Conservation (phyloP, 2,329 filamentous ascomycete genomes). For the Trichothecium sympodiale region DNA sequence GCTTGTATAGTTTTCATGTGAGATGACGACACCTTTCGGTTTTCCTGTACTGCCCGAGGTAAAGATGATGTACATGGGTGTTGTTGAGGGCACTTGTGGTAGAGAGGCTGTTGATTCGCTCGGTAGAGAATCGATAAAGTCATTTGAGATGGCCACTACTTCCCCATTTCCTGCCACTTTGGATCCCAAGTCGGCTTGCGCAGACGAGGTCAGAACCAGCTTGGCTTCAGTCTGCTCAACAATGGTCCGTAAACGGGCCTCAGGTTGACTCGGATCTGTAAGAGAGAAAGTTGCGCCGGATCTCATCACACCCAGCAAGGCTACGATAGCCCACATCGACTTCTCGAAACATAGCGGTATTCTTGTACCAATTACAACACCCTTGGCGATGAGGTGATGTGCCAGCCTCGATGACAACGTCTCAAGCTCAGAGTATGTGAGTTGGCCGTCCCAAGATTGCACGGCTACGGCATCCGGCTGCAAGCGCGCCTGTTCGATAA, state of each 20-base stretch:
- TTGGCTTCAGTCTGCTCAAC: slow-evolving; percentile 29
- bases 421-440: slow-evolving; percentile 35
- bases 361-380: slow-evolving; percentile 24
- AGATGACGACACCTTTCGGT: slow-evolving; percentile 50
- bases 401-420: slow-evolving; percentile 29
- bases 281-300: slow-evolving; percentile 35
- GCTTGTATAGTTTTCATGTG: slow-evolving; percentile 34
- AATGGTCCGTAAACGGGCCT: slow-evolving; percentile 31
- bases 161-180: slow-evolving; percentile 23
- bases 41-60: slow-evolving; percentile 54
- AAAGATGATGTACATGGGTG: slow-evolving; percentile 47
- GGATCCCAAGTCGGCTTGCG: slow-evolving; percentile 24
- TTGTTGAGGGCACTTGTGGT: slow-evolving; percentile 27
- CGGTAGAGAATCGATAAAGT: slow-evolving; percentile 12
- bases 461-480: slow-evolving; percentile 30
- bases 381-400: slow-evolving; percentile 21
- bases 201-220: slow-evolving; percentile 27
- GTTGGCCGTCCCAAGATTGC: slow-evolving; percentile 37
- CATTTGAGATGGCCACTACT: slow-evolving; percentile 20
- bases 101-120: slow-evolving; percentile 7
- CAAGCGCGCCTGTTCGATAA: slow-evolving; percentile 23
- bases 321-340: slow-evolving; percentile 32
- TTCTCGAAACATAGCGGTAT: slow-evolving; percentile 42
- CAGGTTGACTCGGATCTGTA: slow-evolving; percentile 34
- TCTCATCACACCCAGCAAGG: slow-evolving; percentile 35